These are phyloP conservation scores for Hypoxylon lenormandii DNA, from an alignment of 495 filamentous ascomycete genomes.

Conservation along the genomic window DNA sequence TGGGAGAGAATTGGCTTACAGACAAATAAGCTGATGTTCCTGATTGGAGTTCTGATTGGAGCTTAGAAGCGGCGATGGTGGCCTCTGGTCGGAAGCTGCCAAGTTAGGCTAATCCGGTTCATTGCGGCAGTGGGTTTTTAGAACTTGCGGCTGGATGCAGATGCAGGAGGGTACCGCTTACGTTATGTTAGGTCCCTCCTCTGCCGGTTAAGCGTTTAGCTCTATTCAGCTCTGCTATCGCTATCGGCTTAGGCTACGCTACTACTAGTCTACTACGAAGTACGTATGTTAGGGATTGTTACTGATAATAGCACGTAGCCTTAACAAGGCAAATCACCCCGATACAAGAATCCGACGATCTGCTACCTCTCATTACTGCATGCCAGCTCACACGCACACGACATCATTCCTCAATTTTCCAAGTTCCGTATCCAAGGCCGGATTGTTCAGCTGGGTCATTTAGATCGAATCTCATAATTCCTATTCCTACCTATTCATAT, in stretches of 20 bases:
- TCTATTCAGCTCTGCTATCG: too few relatives aligned
- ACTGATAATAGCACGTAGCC: conserved; percentile 12
- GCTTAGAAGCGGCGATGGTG: conserved; percentile 29
- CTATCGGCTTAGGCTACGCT: neutral
- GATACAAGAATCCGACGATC: conserved; percentile 23
- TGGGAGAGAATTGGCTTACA: neutral
- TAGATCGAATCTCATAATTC: neutral
- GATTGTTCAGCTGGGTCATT: neutral
- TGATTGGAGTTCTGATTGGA: too few relatives aligned
- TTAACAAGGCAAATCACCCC: conserved; percentile 28
- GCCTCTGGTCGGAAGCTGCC: conserved; percentile 29
- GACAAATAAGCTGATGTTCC: neutral
- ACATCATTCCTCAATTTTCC: conserved; percentile 22
- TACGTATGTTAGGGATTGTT: conserved; percentile 7
- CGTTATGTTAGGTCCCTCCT: conserved; percentile 12
- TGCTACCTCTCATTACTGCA: conserved; percentile 13
- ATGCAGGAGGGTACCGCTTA: conserved; percentile 17
- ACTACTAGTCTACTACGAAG: too few relatives aligned
- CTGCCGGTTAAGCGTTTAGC: conserved; percentile 14
- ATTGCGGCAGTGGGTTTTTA: conserved; percentile 28
- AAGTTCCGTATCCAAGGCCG: conserved; percentile 1
- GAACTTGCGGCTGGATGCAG: conserved; percentile 15
- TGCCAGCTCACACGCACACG: conserved; percentile 11
- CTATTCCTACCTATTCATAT: neutral
- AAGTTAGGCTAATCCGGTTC: conserved; percentile 29